phyloP scores from a whole-genome alignment of 2,329 filamentous ascomycete genomes.

The Exophiala dermatitidis region DNA sequence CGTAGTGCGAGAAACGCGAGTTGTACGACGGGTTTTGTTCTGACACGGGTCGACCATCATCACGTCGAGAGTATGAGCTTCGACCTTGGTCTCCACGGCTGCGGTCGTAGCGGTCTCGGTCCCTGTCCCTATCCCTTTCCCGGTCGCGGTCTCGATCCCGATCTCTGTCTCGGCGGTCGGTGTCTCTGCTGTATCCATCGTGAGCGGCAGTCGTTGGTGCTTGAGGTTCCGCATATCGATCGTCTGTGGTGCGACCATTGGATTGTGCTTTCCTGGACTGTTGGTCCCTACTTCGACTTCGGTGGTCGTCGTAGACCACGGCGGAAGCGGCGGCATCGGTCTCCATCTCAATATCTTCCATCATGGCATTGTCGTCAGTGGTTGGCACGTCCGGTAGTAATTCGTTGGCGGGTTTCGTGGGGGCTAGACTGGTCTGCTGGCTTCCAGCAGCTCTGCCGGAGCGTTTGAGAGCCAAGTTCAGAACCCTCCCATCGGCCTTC shows the following conservation, averaged over 20 bases:
- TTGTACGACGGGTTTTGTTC: constrained; percentile 11
- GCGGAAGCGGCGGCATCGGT: constrained; percentile 2
- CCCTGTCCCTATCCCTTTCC: constrained; percentile 17
- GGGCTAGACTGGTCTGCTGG: too few relatives aligned
- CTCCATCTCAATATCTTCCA: constrained; percentile 33
- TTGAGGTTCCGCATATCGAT: constrained; percentile 31
- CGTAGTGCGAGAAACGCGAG: constrained; percentile 22
- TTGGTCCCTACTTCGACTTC: constrained; percentile 10
- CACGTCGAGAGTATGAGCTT: constrained; percentile 8
- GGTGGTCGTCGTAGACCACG: constrained; percentile 5
- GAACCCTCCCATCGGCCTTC: constrained; percentile 55
- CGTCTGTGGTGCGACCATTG: constrained; percentile 35
- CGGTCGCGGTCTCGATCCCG: constrained; percentile 14
- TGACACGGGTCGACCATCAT: background rate
- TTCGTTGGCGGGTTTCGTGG: background rate
- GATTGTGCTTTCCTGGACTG: constrained; percentile 28
- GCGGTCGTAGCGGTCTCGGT: constrained; percentile 20
- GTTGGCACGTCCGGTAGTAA: background rate
- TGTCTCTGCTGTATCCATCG: constrained; percentile 15
- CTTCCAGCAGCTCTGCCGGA: constrained; percentile 6
- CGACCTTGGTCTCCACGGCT: constrained; percentile 14
- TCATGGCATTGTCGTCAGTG: constrained; percentile 11
- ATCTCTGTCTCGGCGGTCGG: constrained; percentile 14
- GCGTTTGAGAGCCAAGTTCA: constrained; percentile 51
- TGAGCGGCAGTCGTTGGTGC: constrained; percentile 13